These are phyloP conservation scores for Candolleomyces aberdarensis DNA, from an alignment of 768 basidiomycete species.

Conservation along the genomic window DNA sequence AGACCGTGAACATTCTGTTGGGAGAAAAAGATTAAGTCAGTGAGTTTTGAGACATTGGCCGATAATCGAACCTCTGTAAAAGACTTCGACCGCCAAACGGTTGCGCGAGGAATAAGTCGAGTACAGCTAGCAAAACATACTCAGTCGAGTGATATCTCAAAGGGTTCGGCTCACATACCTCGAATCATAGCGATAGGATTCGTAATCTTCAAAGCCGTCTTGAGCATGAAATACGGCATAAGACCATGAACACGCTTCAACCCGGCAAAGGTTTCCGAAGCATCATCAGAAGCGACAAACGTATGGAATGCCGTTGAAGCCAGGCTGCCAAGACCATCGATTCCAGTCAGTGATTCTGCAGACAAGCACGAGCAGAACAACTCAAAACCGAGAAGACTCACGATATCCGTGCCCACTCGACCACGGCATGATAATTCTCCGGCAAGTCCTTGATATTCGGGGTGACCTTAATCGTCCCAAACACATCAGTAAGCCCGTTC, in stretches of 20 bases:
- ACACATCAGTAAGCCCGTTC: constrained; percentile 88
- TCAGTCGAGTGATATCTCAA: constrained; percentile 2
- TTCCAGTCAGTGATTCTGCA: neutral
- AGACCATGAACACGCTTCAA: constrained; percentile 92
- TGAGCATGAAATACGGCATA: constrained; percentile 98
- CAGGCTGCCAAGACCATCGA: constrained; percentile 46
- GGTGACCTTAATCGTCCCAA: constrained; percentile 81
- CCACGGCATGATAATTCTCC: constrained; percentile 78
- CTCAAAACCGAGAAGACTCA: constrained; percentile 36
- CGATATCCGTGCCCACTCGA: constrained; percentile 98
- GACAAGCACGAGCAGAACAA: neutral
- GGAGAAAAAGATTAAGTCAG: neutral
- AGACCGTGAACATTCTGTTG: constrained; percentile 90
- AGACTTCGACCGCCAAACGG: constrained; percentile 94
- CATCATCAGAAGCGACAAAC: constrained; percentile 89
- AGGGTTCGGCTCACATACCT: constrained; percentile 37
- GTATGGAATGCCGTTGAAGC: constrained; percentile 97
- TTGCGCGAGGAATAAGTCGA: constrained; percentile 95
- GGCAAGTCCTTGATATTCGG: constrained; percentile 77
- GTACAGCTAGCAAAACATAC: constrained; percentile 42
- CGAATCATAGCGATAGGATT: constrained; percentile 98
- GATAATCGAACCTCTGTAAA: constrained; percentile 66
- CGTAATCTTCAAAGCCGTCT: constrained; percentile 85
- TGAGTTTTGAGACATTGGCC: neutral
- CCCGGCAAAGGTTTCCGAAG: constrained; percentile 83